Evolutionary conservation across 805 yeast species (phyloP).

Genomic region (Lipomyces yamadae): DNA sequence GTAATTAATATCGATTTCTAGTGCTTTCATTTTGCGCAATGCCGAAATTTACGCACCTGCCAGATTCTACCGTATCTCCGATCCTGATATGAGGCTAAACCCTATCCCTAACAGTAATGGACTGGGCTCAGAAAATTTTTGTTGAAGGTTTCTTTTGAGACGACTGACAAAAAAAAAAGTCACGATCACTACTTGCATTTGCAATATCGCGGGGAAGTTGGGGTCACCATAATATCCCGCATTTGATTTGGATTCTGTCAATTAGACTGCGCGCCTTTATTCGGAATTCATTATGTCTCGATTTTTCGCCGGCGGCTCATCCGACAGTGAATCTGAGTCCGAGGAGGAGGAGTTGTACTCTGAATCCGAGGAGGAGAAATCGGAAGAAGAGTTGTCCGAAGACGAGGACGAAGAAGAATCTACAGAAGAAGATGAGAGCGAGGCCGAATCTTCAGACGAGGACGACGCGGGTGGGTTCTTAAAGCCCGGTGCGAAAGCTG

Average conservation of each 20-base stretch:
- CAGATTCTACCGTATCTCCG: too few species aligned
- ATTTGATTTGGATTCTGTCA: background rate
- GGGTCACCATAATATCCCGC: background rate
- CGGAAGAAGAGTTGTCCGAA: slow-evolving; percentile 46
- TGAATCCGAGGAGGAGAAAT: slow-evolving; percentile 41
- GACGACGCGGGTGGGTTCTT: slow-evolving; percentile 44
- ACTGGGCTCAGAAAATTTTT: slow-evolving; percentile 2
- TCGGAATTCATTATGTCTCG: slow-evolving; percentile 67
- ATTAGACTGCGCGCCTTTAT: background rate
- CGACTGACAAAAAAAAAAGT: background rate
- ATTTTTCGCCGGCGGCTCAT: slow-evolving; percentile 71
- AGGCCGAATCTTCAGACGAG: slow-evolving; percentile 44
- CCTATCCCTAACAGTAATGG: background rate
- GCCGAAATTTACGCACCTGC: too few species aligned
- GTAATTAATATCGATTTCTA: too few species aligned
- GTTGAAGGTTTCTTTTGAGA: background rate
- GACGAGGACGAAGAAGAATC: slow-evolving; percentile 54
- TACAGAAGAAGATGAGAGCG: slow-evolving; percentile 47
- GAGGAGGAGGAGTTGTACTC: slow-evolving; percentile 63
- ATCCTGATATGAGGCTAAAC: background rate
- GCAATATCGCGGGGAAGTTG: background rate
- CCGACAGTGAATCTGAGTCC: slow-evolving; percentile 63
- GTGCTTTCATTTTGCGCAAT: too few species aligned
- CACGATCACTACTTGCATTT: background rate
- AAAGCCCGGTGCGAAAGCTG: slow-evolving; percentile 45